Evolutionary conservation across 345 rosid species (phyloP).

Genomic region (Brassica nigra): DNA sequence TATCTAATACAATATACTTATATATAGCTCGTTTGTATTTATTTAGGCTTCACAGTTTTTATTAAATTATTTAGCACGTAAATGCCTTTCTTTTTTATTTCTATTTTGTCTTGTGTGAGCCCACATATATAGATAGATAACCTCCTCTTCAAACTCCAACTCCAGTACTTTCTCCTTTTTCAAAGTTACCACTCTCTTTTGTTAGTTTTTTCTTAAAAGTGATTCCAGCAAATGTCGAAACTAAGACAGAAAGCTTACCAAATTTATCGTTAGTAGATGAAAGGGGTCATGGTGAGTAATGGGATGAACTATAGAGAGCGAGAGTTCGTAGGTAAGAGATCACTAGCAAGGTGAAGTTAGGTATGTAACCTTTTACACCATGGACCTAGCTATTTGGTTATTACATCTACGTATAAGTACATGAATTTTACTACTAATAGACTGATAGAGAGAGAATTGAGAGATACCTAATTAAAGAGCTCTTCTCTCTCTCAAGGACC

Average conservation of each 20-base stretch:
- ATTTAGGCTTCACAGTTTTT: too few species aligned
- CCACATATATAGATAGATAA: too few species aligned
- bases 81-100: too few species aligned
- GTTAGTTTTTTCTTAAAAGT: conserved; percentile 30
- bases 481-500: background rate
- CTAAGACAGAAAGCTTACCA: conserved; percentile 31
- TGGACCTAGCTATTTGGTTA: background rate
- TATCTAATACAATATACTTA: too few species aligned
- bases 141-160: background rate
- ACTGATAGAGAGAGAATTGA: background rate
- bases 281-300: conserved; percentile 37
- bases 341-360: conserved; percentile 30
- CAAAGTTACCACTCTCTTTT: conserved; percentile 28
- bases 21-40: too few species aligned
- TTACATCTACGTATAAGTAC: background rate
- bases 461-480: background rate
- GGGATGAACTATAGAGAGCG: conserved; percentile 30
- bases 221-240: conserved; percentile 40
- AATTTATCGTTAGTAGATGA: conserved; percentile 21
- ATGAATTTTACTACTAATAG: background rate
- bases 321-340: conserved; percentile 38
- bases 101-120: too few species aligned
- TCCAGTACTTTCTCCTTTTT: conserved; percentile 1
- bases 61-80: too few species aligned
- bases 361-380: background rate